Evolutionary conservation across 163 green algal genomes (phyloP).

Genomic region (Chlorella variabilis): DNA sequence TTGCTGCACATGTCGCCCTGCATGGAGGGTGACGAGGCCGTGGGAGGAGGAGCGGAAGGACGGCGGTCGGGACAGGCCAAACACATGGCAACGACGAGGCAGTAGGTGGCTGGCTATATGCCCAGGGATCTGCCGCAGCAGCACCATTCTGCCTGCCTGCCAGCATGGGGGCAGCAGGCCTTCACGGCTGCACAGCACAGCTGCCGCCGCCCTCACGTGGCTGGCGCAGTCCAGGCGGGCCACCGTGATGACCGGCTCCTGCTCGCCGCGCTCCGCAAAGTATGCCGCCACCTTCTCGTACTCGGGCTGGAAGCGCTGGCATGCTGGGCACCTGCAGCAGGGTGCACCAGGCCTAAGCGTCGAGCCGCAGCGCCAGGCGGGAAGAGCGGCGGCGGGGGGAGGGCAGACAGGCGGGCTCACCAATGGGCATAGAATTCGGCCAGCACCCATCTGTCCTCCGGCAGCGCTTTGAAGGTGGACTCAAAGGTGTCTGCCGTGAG

Average conservation of each 20-base stretch:
- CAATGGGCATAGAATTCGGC: conserved; percentile 52
- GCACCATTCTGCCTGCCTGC: background rate
- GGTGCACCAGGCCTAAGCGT: too few species aligned
- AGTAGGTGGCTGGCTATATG: background rate
- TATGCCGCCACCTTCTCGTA: conserved; percentile 43
- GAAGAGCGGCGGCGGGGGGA: background rate
- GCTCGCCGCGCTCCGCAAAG: conserved; percentile 19
- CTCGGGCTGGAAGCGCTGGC: conserved; percentile 40
- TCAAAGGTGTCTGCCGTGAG: background rate
- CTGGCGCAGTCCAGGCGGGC: conserved; percentile 48
- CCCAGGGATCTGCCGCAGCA: background rate
- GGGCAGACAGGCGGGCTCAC: conserved; percentile 6
- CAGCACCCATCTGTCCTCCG: conserved; percentile 26
- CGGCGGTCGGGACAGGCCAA: background rate
- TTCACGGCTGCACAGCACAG: too few species aligned
- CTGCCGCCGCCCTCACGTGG: conserved; percentile 19
- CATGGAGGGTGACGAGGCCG: too few species aligned
- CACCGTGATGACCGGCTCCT: conserved; percentile 31
- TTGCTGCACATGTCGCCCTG: conserved; percentile 33
- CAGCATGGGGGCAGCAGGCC: too few species aligned
- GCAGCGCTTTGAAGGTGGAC: background rate
- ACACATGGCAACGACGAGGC: background rate
- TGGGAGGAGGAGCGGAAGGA: too few species aligned
- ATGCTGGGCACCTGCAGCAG: conserved; percentile 46
- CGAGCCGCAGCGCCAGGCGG: background rate